These are phyloP conservation scores for Pseudotulostoma volvatum DNA, from an alignment of 495 filamentous ascomycete species.

Conservation along the genomic window DNA sequence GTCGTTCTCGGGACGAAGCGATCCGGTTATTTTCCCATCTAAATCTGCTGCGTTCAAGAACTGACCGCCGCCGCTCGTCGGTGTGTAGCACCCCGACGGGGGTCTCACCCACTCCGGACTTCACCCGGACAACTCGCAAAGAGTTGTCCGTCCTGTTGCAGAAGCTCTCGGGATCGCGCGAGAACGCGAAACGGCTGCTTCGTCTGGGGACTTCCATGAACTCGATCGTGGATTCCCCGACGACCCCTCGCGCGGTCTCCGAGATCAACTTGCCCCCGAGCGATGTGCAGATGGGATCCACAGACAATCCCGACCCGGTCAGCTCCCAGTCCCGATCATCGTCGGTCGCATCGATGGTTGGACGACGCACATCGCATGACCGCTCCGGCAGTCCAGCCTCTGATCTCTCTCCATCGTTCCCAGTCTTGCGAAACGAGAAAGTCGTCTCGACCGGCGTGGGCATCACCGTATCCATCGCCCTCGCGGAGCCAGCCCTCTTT, in stretches of 20 bases:
- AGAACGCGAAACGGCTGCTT: constrained; percentile 35
- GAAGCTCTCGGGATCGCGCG: constrained; percentile 33
- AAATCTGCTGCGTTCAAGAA: too few relatives aligned
- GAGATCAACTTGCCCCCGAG: constrained; percentile 25
- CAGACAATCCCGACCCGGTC: constrained; percentile 11
- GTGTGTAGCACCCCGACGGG: constrained; percentile 2
- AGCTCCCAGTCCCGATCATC: constrained; percentile 19
- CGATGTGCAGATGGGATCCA: constrained; percentile 16
- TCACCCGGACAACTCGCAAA: constrained; percentile 16
- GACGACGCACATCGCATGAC: constrained; percentile 13
- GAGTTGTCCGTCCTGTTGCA: constrained; percentile 14
- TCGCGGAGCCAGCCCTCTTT: constrained; percentile 83
- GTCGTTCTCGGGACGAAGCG: too few relatives aligned
- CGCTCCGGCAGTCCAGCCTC: constrained; percentile 8
- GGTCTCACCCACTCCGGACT: not conserved
- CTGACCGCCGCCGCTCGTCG: constrained; percentile 12
- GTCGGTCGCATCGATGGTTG: constrained; percentile 17
- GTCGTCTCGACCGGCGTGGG: constrained; percentile 60
- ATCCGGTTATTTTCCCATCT: too few relatives aligned
- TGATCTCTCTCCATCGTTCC: constrained; percentile 20
- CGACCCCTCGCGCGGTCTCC: constrained; percentile 23
- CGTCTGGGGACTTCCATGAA: constrained; percentile 20
- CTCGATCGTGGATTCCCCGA: constrained; percentile 8
- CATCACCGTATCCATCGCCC: constrained; percentile 49
- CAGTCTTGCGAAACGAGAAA: constrained; percentile 37